phyloP scores from a whole-genome alignment of 495 filamentous ascomycete species.

The Penicillium malachiteum region DNA sequence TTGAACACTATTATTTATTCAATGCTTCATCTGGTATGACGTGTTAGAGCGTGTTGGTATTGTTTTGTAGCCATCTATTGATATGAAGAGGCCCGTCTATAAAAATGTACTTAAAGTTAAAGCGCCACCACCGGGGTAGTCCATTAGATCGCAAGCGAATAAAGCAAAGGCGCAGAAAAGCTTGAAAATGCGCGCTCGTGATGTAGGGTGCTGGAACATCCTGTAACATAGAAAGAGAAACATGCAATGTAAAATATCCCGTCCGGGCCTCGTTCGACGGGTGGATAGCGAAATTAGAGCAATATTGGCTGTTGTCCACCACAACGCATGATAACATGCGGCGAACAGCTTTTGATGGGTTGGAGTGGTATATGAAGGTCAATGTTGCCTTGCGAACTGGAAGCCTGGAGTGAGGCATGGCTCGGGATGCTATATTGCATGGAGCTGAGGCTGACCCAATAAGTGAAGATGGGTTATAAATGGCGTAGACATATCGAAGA shows the following conservation, averaged over 20 bases:
- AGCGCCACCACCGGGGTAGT: conserved; percentile 24
- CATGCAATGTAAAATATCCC: background rate
- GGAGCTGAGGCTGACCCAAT: background rate
- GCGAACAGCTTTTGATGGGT: too few species aligned
- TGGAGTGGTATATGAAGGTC: background rate
- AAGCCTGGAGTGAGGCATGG: background rate
- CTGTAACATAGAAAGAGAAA: background rate
- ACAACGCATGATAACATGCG: background rate
- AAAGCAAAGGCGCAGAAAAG: conserved; percentile 7
- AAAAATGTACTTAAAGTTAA: conserved; percentile 12
- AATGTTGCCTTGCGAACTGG: background rate
- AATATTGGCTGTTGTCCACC: background rate
- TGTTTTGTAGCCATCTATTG: conserved; percentile 12
- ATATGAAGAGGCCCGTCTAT: conserved; percentile 16
- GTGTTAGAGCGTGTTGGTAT: conserved; percentile 6
- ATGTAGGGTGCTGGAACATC: conserved; percentile 4
- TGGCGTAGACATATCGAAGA: too few species aligned
- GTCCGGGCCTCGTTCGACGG: background rate
- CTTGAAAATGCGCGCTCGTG: conserved; percentile 5
- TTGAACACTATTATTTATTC: conserved; percentile 13
- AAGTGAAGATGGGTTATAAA: too few species aligned
- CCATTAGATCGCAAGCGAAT: conserved; percentile 10
- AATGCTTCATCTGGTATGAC: background rate
- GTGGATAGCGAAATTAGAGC: conserved; percentile 2
- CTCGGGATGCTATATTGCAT: background rate